Conservation (phyloP, 2,329 filamentous ascomycete genomes). For the Aspergillus ochraceus region DNA sequence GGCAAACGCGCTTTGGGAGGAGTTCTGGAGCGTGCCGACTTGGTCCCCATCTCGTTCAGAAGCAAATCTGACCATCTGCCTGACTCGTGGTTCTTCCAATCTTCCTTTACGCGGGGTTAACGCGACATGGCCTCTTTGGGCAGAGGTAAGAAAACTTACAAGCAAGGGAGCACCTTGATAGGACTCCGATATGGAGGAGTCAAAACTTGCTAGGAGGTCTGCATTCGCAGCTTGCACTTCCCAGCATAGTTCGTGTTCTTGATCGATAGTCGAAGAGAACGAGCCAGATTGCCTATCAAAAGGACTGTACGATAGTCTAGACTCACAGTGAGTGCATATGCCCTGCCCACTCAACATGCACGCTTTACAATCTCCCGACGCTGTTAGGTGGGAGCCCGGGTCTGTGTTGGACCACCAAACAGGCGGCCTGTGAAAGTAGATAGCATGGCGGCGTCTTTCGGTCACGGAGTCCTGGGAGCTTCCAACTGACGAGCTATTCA, state of each 20-base stretch:
- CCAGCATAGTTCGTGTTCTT: not conserved
- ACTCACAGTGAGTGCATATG: not conserved
- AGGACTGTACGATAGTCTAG: not conserved
- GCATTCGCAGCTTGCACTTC: not conserved
- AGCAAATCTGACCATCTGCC: not conserved
- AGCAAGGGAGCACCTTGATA: slow-evolving; percentile 13
- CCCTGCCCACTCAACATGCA: not conserved
- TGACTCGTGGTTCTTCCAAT: not conserved
- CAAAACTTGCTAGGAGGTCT: not conserved
- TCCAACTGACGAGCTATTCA: slow-evolving; percentile 10
- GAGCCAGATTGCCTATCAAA: not conserved
- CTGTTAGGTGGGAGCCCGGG: slow-evolving; percentile 5
- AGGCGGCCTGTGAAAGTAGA: slow-evolving; percentile 33
- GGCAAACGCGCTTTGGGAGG: not conserved
- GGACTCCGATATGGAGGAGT: slow-evolving; percentile 8
- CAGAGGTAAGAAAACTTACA: slow-evolving; percentile 4
- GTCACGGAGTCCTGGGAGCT: slow-evolving; percentile 23
- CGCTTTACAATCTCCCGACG: not conserved
- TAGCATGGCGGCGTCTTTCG: slow-evolving; percentile 28
- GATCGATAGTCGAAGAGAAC: slow-evolving; percentile 1
- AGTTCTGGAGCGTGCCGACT: not conserved
- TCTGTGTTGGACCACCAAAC: slow-evolving; percentile 24
- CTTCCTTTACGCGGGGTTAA: not conserved
- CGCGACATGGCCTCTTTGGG: not conserved
- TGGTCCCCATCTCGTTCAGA: not conserved